phyloP scores from a whole-genome alignment of 192 early-diverging fungal species.

The Umbelopsis ramanniana region DNA sequence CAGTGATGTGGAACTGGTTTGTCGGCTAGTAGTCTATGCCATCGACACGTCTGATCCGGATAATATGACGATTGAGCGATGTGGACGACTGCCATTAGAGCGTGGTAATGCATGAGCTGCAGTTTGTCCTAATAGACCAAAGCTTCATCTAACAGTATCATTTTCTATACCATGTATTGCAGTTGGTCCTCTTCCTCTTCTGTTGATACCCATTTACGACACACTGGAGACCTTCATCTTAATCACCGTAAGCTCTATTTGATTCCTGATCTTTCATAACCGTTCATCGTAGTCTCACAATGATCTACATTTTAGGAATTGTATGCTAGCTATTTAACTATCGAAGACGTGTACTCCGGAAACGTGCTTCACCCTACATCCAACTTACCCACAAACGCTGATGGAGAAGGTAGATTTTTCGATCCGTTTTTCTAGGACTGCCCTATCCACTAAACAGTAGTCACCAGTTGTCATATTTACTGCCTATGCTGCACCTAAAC shows the following conservation, averaged over 20 bases:
- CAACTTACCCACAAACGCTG: slow-evolving; percentile 1
- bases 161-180: not conserved
- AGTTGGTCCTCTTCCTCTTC: slow-evolving; percentile 34
- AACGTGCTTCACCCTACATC: slow-evolving; percentile 29
- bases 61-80: slow-evolving; percentile 17
- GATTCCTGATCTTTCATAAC: not conserved
- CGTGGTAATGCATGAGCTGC: slow-evolving; percentile 4
- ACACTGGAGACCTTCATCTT: slow-evolving; percentile 30
- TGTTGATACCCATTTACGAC: slow-evolving; percentile 27
- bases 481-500: slow-evolving; percentile 8
- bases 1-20: slow-evolving; percentile 33
- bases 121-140: not conserved
- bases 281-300: not conserved
- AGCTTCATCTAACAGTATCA: not conserved
- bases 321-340: slow-evolving; percentile 21
- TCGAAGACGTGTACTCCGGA: slow-evolving; percentile 32
- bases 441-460: no score
- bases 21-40: slow-evolving; percentile 26
- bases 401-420: not conserved
- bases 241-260: slow-evolving; percentile 21
- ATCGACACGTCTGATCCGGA: slow-evolving; percentile 29
- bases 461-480: slow-evolving; percentile 27
- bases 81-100: slow-evolving; percentile 35
- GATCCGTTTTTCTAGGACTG: no score
- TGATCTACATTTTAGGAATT: slow-evolving; percentile 14